Conservation (phyloP, 2,329 filamentous ascomycete species). For the Talaromyces sp. region DNA sequence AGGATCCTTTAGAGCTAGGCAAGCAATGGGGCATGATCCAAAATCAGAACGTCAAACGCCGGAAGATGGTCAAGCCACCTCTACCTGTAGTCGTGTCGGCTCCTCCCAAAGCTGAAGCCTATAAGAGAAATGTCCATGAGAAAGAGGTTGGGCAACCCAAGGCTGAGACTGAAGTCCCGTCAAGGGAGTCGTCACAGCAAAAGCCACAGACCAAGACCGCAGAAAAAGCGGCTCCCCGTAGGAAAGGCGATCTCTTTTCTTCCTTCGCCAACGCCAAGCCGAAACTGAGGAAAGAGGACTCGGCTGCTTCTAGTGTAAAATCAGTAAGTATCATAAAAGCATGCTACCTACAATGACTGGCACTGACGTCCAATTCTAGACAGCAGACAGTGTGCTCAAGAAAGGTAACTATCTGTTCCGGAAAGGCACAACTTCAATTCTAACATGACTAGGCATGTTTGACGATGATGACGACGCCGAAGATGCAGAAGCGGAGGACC, state of each 20-base stretch:
- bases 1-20: constrained; percentile 58
- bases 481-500: constrained; percentile 54
- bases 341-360: neutral
- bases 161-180: neutral
- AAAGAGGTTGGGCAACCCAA: constrained; percentile 8
- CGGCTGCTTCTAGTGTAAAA: constrained; percentile 32
- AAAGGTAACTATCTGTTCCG: constrained; percentile 42
- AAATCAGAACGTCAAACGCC: constrained; percentile 64
- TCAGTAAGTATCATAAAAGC: constrained; percentile 30
- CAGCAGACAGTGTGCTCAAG: constrained; percentile 40
- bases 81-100: constrained; percentile 28
- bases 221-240: constrained; percentile 47
- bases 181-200: constrained; percentile 21
- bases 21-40: constrained; percentile 69
- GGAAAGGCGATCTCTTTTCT: constrained; percentile 66
- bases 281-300: constrained; percentile 49
- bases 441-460: constrained; percentile 43
- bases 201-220: constrained; percentile 27
- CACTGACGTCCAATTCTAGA: constrained; percentile 26
- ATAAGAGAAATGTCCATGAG: constrained; percentile 24
- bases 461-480: constrained; percentile 57
- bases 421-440: neutral
- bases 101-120: constrained; percentile 33
- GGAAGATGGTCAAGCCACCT: constrained; percentile 39
- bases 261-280: constrained; percentile 71